Conservation (phyloP, 1,284 basidiomycete genomes). For the Moesziomyces sp. region DNA sequence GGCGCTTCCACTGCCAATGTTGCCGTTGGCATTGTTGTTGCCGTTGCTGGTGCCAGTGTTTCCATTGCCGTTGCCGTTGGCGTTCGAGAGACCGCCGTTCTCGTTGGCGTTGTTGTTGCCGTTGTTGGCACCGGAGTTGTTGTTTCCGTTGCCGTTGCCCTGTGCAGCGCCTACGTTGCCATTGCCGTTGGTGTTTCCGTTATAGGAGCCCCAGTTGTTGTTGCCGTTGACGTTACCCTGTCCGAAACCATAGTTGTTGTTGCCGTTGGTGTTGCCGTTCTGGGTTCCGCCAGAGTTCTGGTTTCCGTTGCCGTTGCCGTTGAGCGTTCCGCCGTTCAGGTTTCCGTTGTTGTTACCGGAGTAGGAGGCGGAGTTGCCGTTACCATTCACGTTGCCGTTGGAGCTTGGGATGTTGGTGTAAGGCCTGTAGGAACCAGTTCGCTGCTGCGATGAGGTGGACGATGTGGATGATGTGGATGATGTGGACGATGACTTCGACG, state of each 20-base stretch:
- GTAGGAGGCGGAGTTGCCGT: constrained; percentile 7
- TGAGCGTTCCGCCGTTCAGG: constrained; percentile 4
- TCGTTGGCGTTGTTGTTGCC: constrained; percentile 10
- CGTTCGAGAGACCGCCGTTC: constrained; percentile 3
- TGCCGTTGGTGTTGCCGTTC: constrained; percentile 15
- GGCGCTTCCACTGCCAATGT: neutral
- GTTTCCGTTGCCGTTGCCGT: constrained; percentile 16
- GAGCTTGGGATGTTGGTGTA: neutral
- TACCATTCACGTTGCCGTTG: constrained; percentile 14
- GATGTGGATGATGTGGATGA: constrained; percentile 4
- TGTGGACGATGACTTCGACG: neutral
- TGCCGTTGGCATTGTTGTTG: neutral
- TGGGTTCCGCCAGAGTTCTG: constrained; percentile 4
- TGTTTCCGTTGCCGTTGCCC: constrained; percentile 10
- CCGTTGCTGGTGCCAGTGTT: neutral
- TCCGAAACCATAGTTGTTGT: constrained; percentile 12
- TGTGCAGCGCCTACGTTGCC: constrained; percentile 1
- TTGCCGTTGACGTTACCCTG: constrained; percentile 14
- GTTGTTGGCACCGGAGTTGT: constrained; percentile 6
- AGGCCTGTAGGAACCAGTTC: neutral
- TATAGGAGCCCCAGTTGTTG: constrained; percentile 4
- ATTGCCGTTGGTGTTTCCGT: constrained; percentile 14
- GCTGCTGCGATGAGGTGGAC: neutral
- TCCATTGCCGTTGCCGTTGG: constrained; percentile 1
- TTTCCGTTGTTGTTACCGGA: constrained; percentile 2